Percentiles rank a stretch among this genome's conserved stretches.
phyloP scores from a whole-genome alignment of 2,329 filamentous ascomycete genomes.

The Epicoccum sorghinum region DNA sequence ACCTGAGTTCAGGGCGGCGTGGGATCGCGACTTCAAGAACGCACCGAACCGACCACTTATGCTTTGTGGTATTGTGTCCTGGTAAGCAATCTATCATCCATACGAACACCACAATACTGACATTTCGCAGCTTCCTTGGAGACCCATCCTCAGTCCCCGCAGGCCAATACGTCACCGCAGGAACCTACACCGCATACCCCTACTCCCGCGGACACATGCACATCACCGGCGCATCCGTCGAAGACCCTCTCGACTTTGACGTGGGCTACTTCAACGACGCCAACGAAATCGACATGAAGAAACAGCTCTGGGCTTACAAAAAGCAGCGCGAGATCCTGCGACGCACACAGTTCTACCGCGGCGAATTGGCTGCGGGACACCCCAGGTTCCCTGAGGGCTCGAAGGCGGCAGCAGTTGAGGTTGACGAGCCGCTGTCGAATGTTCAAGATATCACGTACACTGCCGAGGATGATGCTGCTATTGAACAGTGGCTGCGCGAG shows the following conservation, averaged over 20 bases:
- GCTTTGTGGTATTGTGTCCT: conserved; percentile 50
- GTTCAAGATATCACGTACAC: conserved; percentile 29
- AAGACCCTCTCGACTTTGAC: conserved; percentile 61
- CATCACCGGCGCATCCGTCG: conserved; percentile 56
- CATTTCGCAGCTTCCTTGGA: conserved; percentile 33
- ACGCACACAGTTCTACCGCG: conserved; percentile 59
- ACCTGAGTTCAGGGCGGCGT: conserved; percentile 59
- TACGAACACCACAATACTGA: background rate
- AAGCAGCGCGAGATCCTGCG: conserved; percentile 66
- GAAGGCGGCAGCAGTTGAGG: conserved; percentile 22
- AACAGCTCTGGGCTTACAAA: conserved; percentile 69
- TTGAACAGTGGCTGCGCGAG: conserved; percentile 51
- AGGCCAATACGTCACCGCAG: conserved; percentile 60
- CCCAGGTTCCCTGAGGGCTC: conserved; percentile 38
- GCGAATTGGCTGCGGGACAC: conserved; percentile 48
- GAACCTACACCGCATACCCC: conserved; percentile 64
- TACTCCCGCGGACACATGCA: conserved; percentile 67
- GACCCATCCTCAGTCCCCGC: conserved; percentile 40
- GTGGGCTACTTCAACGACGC: conserved; percentile 62
- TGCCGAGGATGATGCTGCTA: conserved; percentile 43
- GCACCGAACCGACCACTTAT: conserved; percentile 56
- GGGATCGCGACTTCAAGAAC: conserved; percentile 62
- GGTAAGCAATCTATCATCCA: conserved; percentile 32
- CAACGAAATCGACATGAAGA: conserved; percentile 64
- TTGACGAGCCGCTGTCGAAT: conserved; percentile 15